Conservation (phyloP, 345 rosid genomes). For the Populus deltoides region DNA sequence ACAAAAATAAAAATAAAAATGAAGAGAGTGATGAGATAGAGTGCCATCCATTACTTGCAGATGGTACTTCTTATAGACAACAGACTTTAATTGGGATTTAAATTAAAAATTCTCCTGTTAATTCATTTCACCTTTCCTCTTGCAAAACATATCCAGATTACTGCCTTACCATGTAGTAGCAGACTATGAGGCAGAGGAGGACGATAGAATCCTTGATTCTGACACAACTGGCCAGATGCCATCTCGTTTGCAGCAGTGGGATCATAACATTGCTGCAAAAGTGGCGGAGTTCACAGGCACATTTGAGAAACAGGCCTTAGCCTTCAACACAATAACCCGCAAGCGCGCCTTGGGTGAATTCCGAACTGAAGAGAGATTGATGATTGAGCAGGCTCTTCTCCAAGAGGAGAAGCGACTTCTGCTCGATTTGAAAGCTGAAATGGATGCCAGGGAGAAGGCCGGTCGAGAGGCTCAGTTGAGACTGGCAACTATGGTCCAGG, state of each 20-base stretch:
- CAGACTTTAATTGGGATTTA: background rate
- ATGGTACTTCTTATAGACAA: background rate
- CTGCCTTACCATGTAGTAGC: constrained; percentile 91
- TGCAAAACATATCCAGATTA: constrained; percentile 45
- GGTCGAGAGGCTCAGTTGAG: constrained; percentile 70
- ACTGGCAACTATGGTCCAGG: constrained; percentile 73
- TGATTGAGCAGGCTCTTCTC: constrained; percentile 69
- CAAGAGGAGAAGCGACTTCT: constrained; percentile 65
- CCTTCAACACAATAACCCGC: constrained; percentile 68
- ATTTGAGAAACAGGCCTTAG: constrained; percentile 79
- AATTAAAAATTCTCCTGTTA: background rate
- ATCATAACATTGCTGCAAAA: constrained; percentile 77
- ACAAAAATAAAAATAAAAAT: background rate
- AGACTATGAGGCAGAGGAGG: constrained; percentile 97
- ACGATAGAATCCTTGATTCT: constrained; percentile 78
- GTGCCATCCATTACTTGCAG: background rate
- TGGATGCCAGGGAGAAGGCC: constrained; percentile 78
- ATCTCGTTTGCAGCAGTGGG: constrained; percentile 90
- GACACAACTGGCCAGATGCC: constrained; percentile 74
- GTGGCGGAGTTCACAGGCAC: constrained; percentile 80
- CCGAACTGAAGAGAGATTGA: constrained; percentile 76
- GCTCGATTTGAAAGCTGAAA: constrained; percentile 55
- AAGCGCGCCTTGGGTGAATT: constrained; percentile 64
- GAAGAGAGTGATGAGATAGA: background rate
- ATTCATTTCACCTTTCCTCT: constrained; percentile 7